Conservation (phyloP, 2,329 filamentous ascomycete genomes). For the Colletotrichum sp. region DNA sequence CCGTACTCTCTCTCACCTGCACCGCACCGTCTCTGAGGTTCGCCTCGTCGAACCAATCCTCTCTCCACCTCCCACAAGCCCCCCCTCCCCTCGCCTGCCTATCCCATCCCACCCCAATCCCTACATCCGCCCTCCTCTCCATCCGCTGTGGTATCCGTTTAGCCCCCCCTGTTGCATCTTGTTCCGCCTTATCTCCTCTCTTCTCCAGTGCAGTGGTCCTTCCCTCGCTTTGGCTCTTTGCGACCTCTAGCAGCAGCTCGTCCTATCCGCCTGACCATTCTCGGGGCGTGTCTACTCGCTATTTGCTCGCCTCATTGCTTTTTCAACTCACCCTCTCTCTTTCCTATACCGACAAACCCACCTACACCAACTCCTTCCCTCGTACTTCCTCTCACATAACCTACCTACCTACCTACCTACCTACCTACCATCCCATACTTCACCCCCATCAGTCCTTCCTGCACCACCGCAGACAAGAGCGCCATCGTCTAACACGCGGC, state of each 20-base stretch:
- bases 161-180: slow-evolving; percentile 13
- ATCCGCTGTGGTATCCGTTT: slow-evolving; percentile 15
- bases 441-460: not conserved
- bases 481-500: not conserved
- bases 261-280: slow-evolving; percentile 20
- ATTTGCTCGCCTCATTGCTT: slow-evolving; percentile 16
- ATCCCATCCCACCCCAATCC: slow-evolving; percentile 19
- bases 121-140: slow-evolving; percentile 20
- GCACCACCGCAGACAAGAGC: not conserved
- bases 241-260: slow-evolving; percentile 13
- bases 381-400: not conserved
- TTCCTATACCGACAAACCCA: not conserved
- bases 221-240: slow-evolving; percentile 3
- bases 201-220: slow-evolving; percentile 8
- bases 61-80: slow-evolving; percentile 14
- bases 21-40: not conserved
- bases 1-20: not conserved
- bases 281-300: slow-evolving; percentile 18
- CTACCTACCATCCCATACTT: not conserved
- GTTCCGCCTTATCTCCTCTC: slow-evolving; percentile 21
- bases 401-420: not conserved
- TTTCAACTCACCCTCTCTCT: not conserved
- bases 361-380: not conserved
- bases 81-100: not conserved
- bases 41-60: slow-evolving; percentile 12